Base-by-base conservation (phyloP, 495 filamentous ascomycete species). In the Penicillium verhagenii region DNA sequence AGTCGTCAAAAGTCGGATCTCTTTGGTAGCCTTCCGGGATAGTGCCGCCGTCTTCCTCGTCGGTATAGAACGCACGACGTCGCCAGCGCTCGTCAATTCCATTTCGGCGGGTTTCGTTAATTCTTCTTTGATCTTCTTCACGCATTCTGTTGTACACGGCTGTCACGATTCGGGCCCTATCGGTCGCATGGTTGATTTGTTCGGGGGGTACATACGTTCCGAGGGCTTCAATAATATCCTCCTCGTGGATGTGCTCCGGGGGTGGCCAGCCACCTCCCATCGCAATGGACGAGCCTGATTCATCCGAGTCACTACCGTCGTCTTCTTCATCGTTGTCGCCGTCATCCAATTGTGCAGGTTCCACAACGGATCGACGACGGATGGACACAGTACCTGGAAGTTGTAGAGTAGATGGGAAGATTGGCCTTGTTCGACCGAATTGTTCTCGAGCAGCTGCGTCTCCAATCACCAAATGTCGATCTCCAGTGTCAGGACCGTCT, bases 41-140 rank as follows among this genome's bases (percentile, higher is more conserved):
- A 9, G 72, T 63, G 6, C 80, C 79, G 10, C 88, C 88, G 64
- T 91, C 89, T 71, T 91, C 89, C 63, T 90, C 88, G 39, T 92
- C 90, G 19, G 88, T 78, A 60, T 92, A 92, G 59, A 92, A 92
- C 24, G 83, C 82, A 47, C 89, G 75, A 47, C 84, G 77, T 56
- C 81, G 81, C 86, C 88, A 90, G 44, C 88, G 82, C 51, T 93
- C 85, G 56, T 86, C 77, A 16, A 89, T 76, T 45, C 80, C 83
- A 45, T 75, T 76, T 19, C 70, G 71, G n/a, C 77, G 71, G 29
- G 67, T 60, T 24, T 73, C 67, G 40, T 76, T 61, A 8, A 72
- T 56, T 35, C 72, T 68, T 57, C 69, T 67, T 43, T 66, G 66
- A n/a, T 72, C 69, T 44, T 75, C 72, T 39, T 71, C 68, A 37